Evolutionary conservation across 2,329 filamentous ascomycete genomes (phyloP), one percentile per base, ranked within the genome.

Genomic region (Diaporthe sp.): DNA sequence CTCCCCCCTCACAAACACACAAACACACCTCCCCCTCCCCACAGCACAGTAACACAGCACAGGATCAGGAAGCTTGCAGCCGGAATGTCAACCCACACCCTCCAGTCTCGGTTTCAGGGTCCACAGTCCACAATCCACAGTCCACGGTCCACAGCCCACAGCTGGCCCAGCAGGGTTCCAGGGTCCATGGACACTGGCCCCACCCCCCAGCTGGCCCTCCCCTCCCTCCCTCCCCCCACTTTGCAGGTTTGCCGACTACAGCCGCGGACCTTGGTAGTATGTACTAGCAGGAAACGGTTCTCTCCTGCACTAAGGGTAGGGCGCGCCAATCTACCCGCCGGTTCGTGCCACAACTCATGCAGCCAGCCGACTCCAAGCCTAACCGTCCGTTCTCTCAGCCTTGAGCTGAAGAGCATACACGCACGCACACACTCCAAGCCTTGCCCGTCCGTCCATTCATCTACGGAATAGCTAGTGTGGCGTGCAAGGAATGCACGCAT

Each of bases 241-340:
- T 66, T 66, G 63, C 63, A 66, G 61, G 44, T 51, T 66, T 66
- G 63, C 63, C 63, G 63, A 66, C 63, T 51, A 66, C 44, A 66
- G 63, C 63, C 63, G 63, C 63, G 63, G 63, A 51, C 63, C 63
- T 68, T 68, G 63, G 63, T 61, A 47, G 58, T 58, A 7, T 17
- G 37, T 22, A 37, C 22, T 30, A 30, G 30, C 9, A 53, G 32
- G 44, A 68, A 68, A 68, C 63, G 63, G 47, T 50, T 53, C 47
- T 25, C 2, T 15, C 3, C 10, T 51, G 44, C 22, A 19, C 37
- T 17, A 61, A 27, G 53, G 37, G 22, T 42, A 63, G 59, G 25
- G 25, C 39, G 47, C 47, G 47, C 63, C 63, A 68, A 39, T 53
- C 59, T 63, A 63, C 59, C 63, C 63, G 63, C 63, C 47, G n/a